These are phyloP conservation scores for Nemophila menziesii DNA, from an alignment of 257 asterid species.

Conservation along the genomic window DNA sequence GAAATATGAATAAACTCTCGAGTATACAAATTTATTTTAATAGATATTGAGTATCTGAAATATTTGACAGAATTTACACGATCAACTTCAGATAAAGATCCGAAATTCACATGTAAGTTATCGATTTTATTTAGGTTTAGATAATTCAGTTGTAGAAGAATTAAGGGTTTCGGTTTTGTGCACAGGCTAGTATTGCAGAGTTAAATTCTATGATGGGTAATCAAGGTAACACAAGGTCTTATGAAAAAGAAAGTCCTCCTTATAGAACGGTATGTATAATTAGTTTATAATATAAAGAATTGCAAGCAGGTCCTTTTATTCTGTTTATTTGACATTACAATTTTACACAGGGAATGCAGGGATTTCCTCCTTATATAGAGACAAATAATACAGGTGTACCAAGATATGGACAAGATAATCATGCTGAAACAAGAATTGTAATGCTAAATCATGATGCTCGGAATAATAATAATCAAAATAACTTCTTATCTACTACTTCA, in stretches of 20 bases:
- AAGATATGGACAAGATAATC: conserved; percentile 39
- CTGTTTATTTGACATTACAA: not conserved
- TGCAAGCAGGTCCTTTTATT: conserved; percentile 30
- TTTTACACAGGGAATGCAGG: conserved; percentile 29
- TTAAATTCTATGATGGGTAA: conserved; percentile 48
- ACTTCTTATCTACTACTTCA: conserved; percentile 17
- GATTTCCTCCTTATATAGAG: conserved; percentile 36
- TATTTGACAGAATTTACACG: conserved; percentile 69
- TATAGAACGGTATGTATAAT: conserved; percentile 26
- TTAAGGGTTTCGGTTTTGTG: not conserved
- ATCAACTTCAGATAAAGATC: conserved; percentile 79
- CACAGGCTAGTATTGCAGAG: conserved; percentile 74
- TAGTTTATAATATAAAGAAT: too few relatives aligned
- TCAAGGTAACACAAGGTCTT: conserved; percentile 37
- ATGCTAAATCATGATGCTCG: conserved; percentile 24
- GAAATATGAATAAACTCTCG: conserved; percentile 16
- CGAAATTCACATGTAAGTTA: conserved; percentile 76
- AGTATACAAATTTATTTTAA: conserved; percentile 4
- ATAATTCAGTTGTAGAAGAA: not conserved
- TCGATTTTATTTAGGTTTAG: conserved; percentile 5
- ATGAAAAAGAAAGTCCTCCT: conserved; percentile 33
- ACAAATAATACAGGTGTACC: conserved; percentile 35
- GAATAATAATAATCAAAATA: conserved; percentile 22
- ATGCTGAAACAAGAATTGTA: conserved; percentile 23
- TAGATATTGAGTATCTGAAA: too few relatives aligned